These are phyloP conservation scores for Naganishia vaughanmartiniae DNA, from an alignment of 768 basidiomycete genomes.

Conservation along the genomic window DNA sequence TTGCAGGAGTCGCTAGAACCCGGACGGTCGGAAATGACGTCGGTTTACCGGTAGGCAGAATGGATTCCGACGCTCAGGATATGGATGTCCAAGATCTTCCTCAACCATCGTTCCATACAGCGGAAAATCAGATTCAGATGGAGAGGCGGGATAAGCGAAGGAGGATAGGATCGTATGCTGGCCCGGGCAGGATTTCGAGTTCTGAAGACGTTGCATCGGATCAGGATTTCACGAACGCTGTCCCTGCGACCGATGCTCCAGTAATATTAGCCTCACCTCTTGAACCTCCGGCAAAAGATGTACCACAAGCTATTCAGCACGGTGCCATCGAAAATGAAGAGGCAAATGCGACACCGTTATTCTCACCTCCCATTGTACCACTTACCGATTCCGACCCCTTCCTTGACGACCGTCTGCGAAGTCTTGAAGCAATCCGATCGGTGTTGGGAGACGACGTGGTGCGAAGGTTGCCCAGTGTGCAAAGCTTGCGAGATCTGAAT, in stretches of 20 bases:
- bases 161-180: not conserved
- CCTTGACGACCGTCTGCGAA: conserved; percentile 25
- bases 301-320: not conserved
- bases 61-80: not conserved
- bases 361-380: conserved; percentile 25
- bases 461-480: conserved; percentile 21
- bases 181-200: not conserved
- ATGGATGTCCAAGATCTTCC: not conserved
- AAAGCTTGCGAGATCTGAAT: not conserved
- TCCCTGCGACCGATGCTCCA: not conserved
- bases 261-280: not conserved
- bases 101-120: not conserved
- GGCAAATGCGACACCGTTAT: not conserved
- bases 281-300: not conserved
- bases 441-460: conserved; percentile 28
- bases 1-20: not conserved
- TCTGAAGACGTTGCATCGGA: not conserved
- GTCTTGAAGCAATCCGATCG: conserved; percentile 22
- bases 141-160: not conserved
- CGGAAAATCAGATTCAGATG: not conserved
- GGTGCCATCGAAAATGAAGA: not conserved
- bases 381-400: conserved; percentile 28
- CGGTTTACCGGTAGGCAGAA: not conserved
- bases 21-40: not conserved
- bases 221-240: not conserved